A percentile compares a stretch with the other conserved stretches of the same genome.
Evolutionary conservation across 2,329 filamentous ascomycete species (phyloP).

Genomic region (Hypoxylon sp.): DNA sequence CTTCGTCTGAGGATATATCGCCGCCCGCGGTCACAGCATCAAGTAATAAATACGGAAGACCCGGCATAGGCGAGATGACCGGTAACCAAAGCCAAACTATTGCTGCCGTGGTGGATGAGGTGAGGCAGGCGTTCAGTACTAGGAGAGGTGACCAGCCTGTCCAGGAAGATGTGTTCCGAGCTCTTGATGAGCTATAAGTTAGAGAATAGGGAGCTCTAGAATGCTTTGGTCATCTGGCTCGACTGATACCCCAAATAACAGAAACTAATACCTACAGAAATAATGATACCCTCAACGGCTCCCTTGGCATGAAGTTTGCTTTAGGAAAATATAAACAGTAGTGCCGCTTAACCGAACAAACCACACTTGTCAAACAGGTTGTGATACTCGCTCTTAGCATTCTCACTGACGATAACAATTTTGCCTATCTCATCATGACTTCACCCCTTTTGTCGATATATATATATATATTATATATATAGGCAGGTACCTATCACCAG

Average conservation of each 20-base stretch:
- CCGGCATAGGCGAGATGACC: slow-evolving; percentile 28
- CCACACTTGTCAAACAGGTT: not conserved
- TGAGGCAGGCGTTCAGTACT: slow-evolving; percentile 50
- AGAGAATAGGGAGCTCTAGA: slow-evolving; percentile 1
- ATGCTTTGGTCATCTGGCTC: not conserved
- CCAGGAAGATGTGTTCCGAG: slow-evolving; percentile 51
- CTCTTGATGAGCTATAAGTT: slow-evolving; percentile 54
- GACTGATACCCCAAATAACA: slow-evolving; percentile 3
- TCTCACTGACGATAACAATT: not conserved
- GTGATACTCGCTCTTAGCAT: not conserved
- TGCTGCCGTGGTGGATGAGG: slow-evolving; percentile 48
- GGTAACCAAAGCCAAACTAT: slow-evolving; percentile 47
- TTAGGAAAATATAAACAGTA: not conserved
- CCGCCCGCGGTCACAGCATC: slow-evolving; percentile 31
- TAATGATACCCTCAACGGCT: slow-evolving; percentile 27
- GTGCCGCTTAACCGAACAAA: slow-evolving; percentile 9
- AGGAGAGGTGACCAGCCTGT: slow-evolving; percentile 42
- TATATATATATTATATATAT: too few relatives aligned
- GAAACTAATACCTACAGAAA: slow-evolving; percentile 4
- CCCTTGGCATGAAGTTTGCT: not conserved
- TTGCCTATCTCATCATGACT: not conserved
- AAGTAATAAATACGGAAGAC: slow-evolving; percentile 24
- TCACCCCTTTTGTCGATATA: slow-evolving; percentile 11
- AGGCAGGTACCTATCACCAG: slow-evolving; percentile 5
- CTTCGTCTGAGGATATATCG: slow-evolving; percentile 41